A percentile compares a stretch with the other conserved stretches of the same genome.
These are phyloP conservation scores for Ophiostoma angusticollis DNA, from an alignment of 2,329 filamentous ascomycete genomes.

Conservation along the genomic window DNA sequence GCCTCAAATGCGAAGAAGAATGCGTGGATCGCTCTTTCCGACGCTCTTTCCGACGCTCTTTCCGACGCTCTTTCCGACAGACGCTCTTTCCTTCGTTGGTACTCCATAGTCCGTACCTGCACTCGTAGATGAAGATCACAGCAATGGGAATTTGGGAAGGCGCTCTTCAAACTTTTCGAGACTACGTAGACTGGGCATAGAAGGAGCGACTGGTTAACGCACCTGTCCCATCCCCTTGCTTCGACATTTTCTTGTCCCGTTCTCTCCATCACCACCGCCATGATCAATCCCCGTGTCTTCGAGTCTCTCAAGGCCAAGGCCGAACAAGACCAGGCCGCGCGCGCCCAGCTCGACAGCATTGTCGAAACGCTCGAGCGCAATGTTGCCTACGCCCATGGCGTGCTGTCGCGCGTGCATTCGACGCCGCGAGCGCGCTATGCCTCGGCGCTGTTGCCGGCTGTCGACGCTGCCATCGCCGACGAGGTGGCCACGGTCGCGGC, in stretches of 20 bases:
- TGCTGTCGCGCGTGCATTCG: conserved; percentile 80
- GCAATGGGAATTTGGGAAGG: too few relatives aligned
- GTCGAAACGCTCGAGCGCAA: conserved; percentile 72
- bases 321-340: conserved; percentile 70
- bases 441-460: conserved; percentile 52
- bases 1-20: conserved; percentile 45
- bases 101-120: too few relatives aligned
- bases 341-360: conserved; percentile 73
- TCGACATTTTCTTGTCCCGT: neutral
- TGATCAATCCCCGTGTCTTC: conserved; percentile 76
- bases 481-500: conserved; percentile 59
- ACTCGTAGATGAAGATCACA: too few relatives aligned
- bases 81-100: too few relatives aligned
- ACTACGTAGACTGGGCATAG: neutral
- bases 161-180: too few relatives aligned
- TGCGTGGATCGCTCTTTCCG: neutral
- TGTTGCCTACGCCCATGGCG: conserved; percentile 67
- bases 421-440: conserved; percentile 53
- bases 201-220: neutral
- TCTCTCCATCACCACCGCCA: conserved; percentile 16
- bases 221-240: conserved; percentile 17
- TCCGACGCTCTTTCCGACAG: neutral
- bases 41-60: neutral
- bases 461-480: conserved; percentile 57
- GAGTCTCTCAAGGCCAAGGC: conserved; percentile 77